These are phyloP conservation scores for Sphaerulina vaccinii DNA, from an alignment of 2,329 filamentous ascomycete species.

Conservation along the genomic window DNA sequence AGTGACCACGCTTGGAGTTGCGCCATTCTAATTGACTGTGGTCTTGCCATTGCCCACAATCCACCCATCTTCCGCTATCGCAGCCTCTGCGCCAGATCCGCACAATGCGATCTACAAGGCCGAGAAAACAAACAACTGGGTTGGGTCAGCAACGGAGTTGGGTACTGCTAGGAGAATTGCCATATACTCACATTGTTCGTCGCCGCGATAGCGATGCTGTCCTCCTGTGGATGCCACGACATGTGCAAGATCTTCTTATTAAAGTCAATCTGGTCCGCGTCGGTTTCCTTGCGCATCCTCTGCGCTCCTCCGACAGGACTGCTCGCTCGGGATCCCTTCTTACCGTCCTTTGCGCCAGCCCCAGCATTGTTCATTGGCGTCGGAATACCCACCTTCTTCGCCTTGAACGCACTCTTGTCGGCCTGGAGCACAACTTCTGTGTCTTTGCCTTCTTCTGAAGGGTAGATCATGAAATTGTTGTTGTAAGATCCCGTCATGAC, in stretches of 20 bases:
- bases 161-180: background rate
- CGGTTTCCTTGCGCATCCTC: conserved; percentile 97
- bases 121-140: conserved; percentile 57
- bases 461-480: conserved; percentile 99
- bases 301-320: conserved; percentile 87
- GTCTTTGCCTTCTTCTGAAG: conserved; percentile 91
- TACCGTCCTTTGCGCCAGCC: conserved; percentile 51
- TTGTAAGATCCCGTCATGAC: conserved; percentile 99
- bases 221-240: conserved; percentile 99
- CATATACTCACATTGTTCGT: conserved; percentile 86
- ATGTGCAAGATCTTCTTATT: conserved; percentile 99
- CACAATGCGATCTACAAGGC: conserved; percentile 45
- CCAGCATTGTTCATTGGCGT: conserved; percentile 84
- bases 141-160: conserved; percentile 20
- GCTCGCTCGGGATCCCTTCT: conserved; percentile 86
- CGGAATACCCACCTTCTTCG: conserved; percentile 97
- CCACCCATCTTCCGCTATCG: conserved; percentile 9
- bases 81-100: conserved; percentile 12
- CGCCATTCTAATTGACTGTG: conserved; percentile 13
- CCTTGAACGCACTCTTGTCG: conserved; percentile 99
- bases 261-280: conserved; percentile 98
- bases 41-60: conserved; percentile 5
- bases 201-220: conserved; percentile 98
- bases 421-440: conserved; percentile 96
- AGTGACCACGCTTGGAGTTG: background rate